Percentiles rank a stretch among this genome's conserved stretches.
Evolutionary conservation across 805 yeast species (phyloP).

Genomic region (Metschnikowia shivogae): DNA sequence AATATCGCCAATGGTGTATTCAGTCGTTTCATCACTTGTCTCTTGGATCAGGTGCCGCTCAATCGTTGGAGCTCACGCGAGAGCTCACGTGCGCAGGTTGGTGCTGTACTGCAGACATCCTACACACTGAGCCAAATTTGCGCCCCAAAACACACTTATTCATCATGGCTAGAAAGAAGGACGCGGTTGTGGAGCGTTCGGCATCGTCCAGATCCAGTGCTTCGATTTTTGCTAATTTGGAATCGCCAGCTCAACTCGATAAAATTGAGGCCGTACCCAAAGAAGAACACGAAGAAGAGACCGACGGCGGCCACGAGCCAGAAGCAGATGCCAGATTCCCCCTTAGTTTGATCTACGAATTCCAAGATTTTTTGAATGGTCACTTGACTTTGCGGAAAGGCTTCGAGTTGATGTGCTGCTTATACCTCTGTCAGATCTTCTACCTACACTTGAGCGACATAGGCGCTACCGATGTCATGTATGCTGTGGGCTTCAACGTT

Average conservation of each 20-base stretch:
- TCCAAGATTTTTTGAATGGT: constrained; percentile 39
- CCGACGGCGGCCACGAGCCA: constrained; percentile 1
- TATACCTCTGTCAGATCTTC: constrained; percentile 28
- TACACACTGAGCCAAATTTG: constrained; percentile 2
- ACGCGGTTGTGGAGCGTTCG: constrained; percentile 1
- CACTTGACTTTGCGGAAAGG: constrained; percentile 27
- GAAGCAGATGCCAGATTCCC: constrained; percentile 13
- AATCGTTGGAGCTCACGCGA: too few relatives aligned
- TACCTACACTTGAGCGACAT: constrained; percentile 22
- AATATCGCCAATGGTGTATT: too few relatives aligned
- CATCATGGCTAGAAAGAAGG: constrained; percentile 17
- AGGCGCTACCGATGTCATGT: constrained; percentile 14
- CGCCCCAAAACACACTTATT: not conserved
- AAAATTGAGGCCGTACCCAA: not conserved
- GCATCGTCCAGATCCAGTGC: constrained; percentile 18
- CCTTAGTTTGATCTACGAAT: constrained; percentile 20
- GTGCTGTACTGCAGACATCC: not conserved
- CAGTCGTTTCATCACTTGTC: too few relatives aligned
- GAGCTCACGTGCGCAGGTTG: too few relatives aligned
- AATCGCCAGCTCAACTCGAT: constrained; percentile 3
- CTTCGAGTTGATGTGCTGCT: constrained; percentile 29
- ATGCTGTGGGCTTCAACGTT: constrained; percentile 30
- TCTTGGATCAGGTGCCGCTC: too few relatives aligned
- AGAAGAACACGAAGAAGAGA: not conserved
- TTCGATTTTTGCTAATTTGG: constrained; percentile 11